Evolutionary conservation across 805 yeast genomes (phyloP), one percentile per base, ranked within the genome.

Genomic region (Wickerhamomyces strasburgensis): DNA sequence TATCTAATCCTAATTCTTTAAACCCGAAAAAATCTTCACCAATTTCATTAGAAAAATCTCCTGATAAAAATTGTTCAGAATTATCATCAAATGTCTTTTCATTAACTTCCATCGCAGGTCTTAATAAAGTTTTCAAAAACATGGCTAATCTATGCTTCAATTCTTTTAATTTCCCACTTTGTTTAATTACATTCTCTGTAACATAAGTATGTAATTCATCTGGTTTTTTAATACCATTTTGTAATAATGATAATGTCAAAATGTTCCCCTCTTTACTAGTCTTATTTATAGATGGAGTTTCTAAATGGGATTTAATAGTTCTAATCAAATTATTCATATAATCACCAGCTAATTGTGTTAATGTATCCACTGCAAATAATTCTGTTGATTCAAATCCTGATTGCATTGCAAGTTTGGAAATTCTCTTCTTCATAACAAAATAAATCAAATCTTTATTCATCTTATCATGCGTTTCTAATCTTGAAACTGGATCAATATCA

Each of bases 11-110:
- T 33, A 93, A 67, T 47, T 90, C 98, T 55, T 75, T 84, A 68
- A 93, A 94, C 0, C 99, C 99, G 64, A 94, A 94, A 71, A 89
- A 93, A 62, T 93, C 99, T 51, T 90, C 98, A 6, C 98, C 98
- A 27, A 93, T 65, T 43, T 89, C 96, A 50, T 76, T 82, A 1
- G 96, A 83, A 58, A 93, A 93, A 52, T 89, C 97, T 40, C 99
- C 99, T 21, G 93, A 84, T 47, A 90, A 62, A 56, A 89, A 93
- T 59, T 90, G 96, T 46, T 93, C 97, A 51, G 95, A 83, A 52
- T 87, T 85, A 55, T 94, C 98, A 27, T 67, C 78, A 58, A 93
- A 93, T 46, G 78, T 83, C 37, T 74, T 72, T 53, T 89, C 98
- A 35, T 73, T 79, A 46, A 81, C 63, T 42, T 82, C 87, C 19